Evolutionary conservation across 371 early-diverging fungal species (phyloP).

Genomic region (Lichtheimia ornata): DNA sequence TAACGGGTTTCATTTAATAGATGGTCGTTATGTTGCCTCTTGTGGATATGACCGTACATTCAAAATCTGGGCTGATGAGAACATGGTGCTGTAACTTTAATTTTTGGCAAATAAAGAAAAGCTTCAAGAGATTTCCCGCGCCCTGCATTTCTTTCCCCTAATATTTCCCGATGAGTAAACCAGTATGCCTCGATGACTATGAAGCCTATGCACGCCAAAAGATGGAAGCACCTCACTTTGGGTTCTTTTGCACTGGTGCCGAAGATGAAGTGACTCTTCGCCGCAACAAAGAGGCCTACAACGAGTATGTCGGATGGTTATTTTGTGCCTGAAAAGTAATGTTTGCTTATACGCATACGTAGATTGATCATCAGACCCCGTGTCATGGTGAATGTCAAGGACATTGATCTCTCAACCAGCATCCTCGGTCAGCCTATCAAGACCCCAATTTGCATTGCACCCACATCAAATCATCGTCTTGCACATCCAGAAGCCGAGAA

Average conservation of each 20-base stretch:
- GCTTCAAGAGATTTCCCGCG: not conserved
- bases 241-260: conserved; percentile 70
- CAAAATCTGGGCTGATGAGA: conserved; percentile 84
- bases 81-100: conserved; percentile 34
- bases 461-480: conserved; percentile 69
- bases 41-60: conserved; percentile 93
- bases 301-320: conserved; percentile 52
- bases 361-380: conserved; percentile 75
- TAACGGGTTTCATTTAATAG: conserved; percentile 29
- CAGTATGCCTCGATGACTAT: conserved; percentile 18
- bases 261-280: conserved; percentile 82
- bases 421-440: conserved; percentile 59
- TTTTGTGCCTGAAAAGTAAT: too few species aligned
- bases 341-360: too few species aligned
- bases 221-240: conserved; percentile 8
- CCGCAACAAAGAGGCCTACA: conserved; percentile 77
- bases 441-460: conserved; percentile 56
- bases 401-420: conserved; percentile 59
- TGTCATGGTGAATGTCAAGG: conserved; percentile 71
- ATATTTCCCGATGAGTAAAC: not conserved
- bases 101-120: not conserved
- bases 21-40: conserved; percentile 83
- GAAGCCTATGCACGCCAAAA: conserved; percentile 14
- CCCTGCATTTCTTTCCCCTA: conserved; percentile 1
- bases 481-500: conserved; percentile 79